phyloP scores from a whole-genome alignment of 306 rosid genomes.

The Inga laurina region DNA sequence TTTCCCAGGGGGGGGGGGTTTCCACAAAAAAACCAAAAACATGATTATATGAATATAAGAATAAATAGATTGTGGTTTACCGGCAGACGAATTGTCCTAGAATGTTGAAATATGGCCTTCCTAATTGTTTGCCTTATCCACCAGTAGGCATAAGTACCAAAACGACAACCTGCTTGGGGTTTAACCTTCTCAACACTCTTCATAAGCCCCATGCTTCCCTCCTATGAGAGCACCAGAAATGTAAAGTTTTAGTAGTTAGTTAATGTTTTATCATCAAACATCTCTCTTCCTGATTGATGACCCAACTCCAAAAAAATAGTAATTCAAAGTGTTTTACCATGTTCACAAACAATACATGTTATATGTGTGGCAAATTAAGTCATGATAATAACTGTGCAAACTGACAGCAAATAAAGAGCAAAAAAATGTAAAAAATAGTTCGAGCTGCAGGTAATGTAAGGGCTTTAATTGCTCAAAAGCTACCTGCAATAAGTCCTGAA shows the following conservation, averaged over 20 bases:
- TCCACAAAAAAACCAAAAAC: background rate
- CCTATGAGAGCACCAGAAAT: constrained; percentile 50
- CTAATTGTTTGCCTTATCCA: constrained; percentile 85
- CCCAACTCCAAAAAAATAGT: constrained; percentile 20
- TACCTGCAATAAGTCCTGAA: constrained; percentile 96
- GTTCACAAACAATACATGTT: constrained; percentile 24
- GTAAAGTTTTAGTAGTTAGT: constrained; percentile 28
- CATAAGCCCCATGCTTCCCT: constrained; percentile 90
- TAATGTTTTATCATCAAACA: constrained; percentile 6
- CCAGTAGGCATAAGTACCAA: constrained; percentile 88
- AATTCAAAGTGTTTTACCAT: constrained; percentile 10
- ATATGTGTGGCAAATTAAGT: constrained; percentile 9
- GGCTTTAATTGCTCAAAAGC: constrained; percentile 12
- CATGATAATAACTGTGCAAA: constrained; percentile 9
- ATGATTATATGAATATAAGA: constrained; percentile 18
- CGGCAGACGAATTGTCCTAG: constrained; percentile 90
- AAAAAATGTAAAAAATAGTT: constrained; percentile 8
- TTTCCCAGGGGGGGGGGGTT: background rate
- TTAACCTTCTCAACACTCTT: constrained; percentile 82
- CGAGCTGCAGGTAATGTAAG: constrained; percentile 12
- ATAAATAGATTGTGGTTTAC: constrained; percentile 40
- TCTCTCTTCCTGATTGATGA: background rate
- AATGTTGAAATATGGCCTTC: constrained; percentile 82
- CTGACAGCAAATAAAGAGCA: background rate
- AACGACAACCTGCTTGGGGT: constrained; percentile 87